Evolutionary conservation across 208 protist genomes (phyloP), one percentile per base, ranked within the genome.

Genomic region (Crithidia brevicula): DNA sequence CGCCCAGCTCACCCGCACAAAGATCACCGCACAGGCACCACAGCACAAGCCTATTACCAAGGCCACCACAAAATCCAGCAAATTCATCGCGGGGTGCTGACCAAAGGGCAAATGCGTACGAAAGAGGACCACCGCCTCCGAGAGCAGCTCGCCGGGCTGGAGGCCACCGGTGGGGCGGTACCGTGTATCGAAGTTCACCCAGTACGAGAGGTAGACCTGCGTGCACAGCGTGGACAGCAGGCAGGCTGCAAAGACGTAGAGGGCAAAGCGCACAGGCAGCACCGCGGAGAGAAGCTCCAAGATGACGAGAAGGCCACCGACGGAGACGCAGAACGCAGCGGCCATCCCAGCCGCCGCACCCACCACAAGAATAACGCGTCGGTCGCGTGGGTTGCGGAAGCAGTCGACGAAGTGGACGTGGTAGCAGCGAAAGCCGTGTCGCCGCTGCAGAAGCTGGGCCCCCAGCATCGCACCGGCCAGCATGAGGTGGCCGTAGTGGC

Each of bases 191-290:
- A 85, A 81, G 36, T 77, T 77, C 30, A 61, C 33, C 57, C 74
- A 73, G 65, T 79, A 82, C 13, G 83, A 88, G 34, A 81, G 82
- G 54, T 81, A 85, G 33, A 70, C 56, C 52, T 88, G 83, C 51
- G 83, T 63, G 30, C 54, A 79, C 3, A 88, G 38, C 2, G 67
- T 85, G 20, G 76, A 88, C 10, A 88, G 38, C 7, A 88, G 59
- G 23, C 76, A 88, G 25, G 76, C 83, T 1, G 70, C 75, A 79
- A 88, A 85, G 8, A 88, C 76, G 57, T 88, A 88, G 57, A 85
- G 71, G 36, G 79, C 83, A 66, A 85, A 83, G 60, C 72, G 76
- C 10, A 82, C 68, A 20, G 83, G 83, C 25, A 85, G 73, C 11
- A 80, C 78, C 5, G 79, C 81, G 6, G 83, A 80, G 11, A 85